A percentile compares a stretch with the other conserved stretches of the same genome.
Conservation (phyloP, 1,284 basidiomycete genomes). For the Vanrija pseudolonga region DNA sequence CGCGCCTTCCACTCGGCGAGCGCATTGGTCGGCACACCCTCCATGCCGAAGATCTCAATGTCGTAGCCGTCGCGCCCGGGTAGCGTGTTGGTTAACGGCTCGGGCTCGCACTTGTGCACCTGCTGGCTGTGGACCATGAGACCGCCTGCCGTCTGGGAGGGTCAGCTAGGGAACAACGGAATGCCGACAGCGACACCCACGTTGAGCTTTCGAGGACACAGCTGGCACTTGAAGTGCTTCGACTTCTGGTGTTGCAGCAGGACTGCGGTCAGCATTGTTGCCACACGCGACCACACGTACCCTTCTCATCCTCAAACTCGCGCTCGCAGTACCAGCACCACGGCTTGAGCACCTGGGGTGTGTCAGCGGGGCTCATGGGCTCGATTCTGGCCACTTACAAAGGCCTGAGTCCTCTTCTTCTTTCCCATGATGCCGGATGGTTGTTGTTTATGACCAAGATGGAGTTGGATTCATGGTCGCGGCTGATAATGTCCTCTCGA, state of each 20-base stretch:
- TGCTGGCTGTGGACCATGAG: conserved; percentile 98
- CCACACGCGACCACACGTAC: conserved; percentile 48
- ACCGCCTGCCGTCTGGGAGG: conserved; percentile 71
- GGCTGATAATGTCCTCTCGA: not conserved
- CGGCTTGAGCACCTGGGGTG: conserved; percentile 69
- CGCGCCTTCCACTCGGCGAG: conserved; percentile 90
- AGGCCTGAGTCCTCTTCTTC: conserved; percentile 47
- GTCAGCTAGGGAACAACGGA: conserved; percentile 7
- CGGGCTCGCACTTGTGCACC: conserved; percentile 95
- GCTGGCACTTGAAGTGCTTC: conserved; percentile 96
- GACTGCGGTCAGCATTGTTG: conserved; percentile 56
- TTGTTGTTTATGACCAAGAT: no score
- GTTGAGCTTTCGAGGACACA: conserved; percentile 92
- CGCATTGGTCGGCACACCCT: conserved; percentile 91
- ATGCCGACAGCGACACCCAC: conserved; percentile 17
- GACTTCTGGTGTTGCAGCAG: conserved; percentile 99
- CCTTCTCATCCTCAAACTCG: conserved; percentile 97
- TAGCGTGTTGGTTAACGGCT: conserved; percentile 96
- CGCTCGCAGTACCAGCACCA: conserved; percentile 99
- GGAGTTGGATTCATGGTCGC: not conserved
- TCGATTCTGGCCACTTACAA: conserved; percentile 29
- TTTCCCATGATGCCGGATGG: conserved; percentile 5
- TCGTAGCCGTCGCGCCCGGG: conserved; percentile 97
- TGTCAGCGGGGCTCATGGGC: conserved; percentile 5
- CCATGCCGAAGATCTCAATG: conserved; percentile 99